Base-by-base conservation (phyloP, 192 early-diverging fungal species). In the Phycomyces nitens region DNA sequence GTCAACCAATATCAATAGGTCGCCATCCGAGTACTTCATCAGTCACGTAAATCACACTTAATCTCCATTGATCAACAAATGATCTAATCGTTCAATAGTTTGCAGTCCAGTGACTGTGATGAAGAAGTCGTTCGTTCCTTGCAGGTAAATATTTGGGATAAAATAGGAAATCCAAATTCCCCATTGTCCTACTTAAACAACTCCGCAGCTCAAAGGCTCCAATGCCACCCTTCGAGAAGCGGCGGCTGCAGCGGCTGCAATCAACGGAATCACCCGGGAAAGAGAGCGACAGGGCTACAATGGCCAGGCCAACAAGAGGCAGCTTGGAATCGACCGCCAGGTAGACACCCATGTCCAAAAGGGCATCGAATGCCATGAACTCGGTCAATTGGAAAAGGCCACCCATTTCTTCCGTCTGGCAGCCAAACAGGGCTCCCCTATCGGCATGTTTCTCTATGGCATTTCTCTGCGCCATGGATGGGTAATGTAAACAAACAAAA, bases 381-480 rank as follows among this genome's bases (percentile, higher is more conserved):
- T 78, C 7, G 86, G 86, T 18, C 78, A 90, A 56, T 70, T 92
- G 18, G 86, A 84, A 47, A 84, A 89, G 38, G 88, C 89, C 0
- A 88, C 89, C 0, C 76, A 78, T 24, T 84, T 86, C 60, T 92
- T 92, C 62, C 81, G 80, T 56, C 66, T 82, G 21, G 90, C 89
- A 0, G 88, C 89, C 16, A 77, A 87, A 26, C 72, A 69, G 34
- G 74, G 87, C 23, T 85, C 78, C 56, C 89, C 89, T 2, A 72
- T 92, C 6, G 89, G 88, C n/a, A 84, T 89, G 80, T 85, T 92
- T 61, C 80, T 92, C 64, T 90, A 88, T 68, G 90, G 90, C 15
- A 73, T 92, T 26, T 88, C 90, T 12, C 70, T 90, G 7, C 79
- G 90, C 12, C 90, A 92, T 70, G 90, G 90, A 38, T 92, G 90